These are phyloP conservation scores for Backusella australiensis DNA, from an alignment of 192 early-diverging fungal genomes.

Conservation along the genomic window DNA sequence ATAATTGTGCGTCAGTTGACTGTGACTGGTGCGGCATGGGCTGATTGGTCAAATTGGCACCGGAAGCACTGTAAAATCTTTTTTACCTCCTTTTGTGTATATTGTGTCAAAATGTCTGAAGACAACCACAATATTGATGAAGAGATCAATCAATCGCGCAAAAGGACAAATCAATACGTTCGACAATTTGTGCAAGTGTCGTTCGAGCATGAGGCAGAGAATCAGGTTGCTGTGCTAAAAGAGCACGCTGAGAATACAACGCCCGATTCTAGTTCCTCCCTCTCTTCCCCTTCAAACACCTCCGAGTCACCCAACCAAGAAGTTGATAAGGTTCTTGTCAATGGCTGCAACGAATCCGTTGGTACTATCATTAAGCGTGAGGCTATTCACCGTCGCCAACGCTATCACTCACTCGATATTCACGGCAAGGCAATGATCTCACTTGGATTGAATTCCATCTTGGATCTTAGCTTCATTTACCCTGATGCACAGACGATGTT, in stretches of 20 bases:
- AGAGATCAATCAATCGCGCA: too few species aligned
- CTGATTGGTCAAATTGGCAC: too few species aligned
- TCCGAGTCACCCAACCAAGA: neutral
- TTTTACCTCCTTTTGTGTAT: neutral
- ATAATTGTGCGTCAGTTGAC: too few species aligned
- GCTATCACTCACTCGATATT: constrained; percentile 5
- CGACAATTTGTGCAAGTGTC: neutral
- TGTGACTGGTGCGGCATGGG: too few species aligned
- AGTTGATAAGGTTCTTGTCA: neutral
- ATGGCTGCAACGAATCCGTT: neutral
- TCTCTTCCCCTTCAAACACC: neutral
- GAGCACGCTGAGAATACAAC: neutral
- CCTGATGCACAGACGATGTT: neutral
- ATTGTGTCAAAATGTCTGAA: neutral
- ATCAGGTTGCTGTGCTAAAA: neutral
- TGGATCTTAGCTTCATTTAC: neutral
- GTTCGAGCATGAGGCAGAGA: neutral
- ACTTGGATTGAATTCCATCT: constrained; percentile 3
- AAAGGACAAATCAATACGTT: neutral
- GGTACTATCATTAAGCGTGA: neutral
- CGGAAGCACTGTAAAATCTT: neutral
- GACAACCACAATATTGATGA: too few species aligned
- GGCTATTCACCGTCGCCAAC: neutral
- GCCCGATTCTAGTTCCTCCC: neutral
- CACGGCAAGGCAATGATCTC: neutral